Evolutionary conservation across 257 asterid genomes (phyloP).

Genomic region (Verbena officinalis): DNA sequence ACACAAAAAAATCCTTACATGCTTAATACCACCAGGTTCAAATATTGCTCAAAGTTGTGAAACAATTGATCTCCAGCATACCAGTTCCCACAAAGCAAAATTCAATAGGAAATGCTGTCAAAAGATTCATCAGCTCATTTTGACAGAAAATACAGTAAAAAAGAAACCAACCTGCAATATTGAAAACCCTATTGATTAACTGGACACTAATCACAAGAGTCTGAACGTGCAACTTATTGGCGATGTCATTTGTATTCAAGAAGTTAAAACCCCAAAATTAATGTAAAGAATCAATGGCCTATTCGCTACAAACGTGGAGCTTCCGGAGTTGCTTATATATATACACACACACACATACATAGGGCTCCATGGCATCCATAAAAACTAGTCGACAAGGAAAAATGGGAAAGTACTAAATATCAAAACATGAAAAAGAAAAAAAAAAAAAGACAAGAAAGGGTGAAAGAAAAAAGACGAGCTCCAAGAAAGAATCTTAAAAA

Average conservation of each 20-base stretch:
- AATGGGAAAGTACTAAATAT: conserved; percentile 30
- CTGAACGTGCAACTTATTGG: conserved; percentile 32
- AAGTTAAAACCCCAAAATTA: conserved; percentile 30
- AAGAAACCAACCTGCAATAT: not conserved
- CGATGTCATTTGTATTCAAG: conserved; percentile 21
- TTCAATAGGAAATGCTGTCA: too few species aligned
- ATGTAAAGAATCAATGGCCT: conserved; percentile 44
- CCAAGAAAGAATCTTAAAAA: conserved; percentile 51
- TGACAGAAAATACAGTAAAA: too few species aligned
- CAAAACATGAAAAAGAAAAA: not conserved
- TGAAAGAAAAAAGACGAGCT: conserved; percentile 29
- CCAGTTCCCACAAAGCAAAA: too few species aligned
- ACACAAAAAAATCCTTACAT: too few species aligned
- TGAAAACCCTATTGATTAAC: not conserved
- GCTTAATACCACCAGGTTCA: too few species aligned
- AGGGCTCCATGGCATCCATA: conserved; percentile 35
- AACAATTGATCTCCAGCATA: too few species aligned
- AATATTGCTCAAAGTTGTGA: too few species aligned
- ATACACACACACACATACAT: conserved; percentile 39
- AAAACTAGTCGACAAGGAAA: conserved; percentile 33
- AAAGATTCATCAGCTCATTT: too few species aligned
- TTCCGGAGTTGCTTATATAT: conserved; percentile 42
- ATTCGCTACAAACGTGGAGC: conserved; percentile 41
- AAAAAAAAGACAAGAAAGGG: not conserved
- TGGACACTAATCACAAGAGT: not conserved